phyloP scores from a whole-genome alignment of 495 filamentous ascomycete species.

The Talaromyces trachyspermus region DNA sequence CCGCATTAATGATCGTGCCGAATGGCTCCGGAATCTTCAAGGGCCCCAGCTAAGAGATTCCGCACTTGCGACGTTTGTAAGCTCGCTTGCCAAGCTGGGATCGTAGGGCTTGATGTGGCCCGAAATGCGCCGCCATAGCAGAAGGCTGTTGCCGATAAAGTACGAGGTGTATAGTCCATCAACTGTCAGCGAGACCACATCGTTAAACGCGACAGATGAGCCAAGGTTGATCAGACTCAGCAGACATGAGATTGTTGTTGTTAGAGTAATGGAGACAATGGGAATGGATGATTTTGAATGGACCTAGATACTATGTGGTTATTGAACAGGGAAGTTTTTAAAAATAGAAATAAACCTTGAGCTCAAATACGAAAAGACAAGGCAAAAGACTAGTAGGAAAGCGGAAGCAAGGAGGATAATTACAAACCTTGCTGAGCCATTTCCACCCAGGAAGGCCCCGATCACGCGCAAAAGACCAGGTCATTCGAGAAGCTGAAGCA shows the following conservation, averaged over 20 bases:
- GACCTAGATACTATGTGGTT: too few species aligned
- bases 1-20: constrained; percentile 32
- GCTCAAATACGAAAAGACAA: too few species aligned
- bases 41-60: constrained; percentile 27
- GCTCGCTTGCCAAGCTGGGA: constrained; percentile 3
- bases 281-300: constrained; percentile 29
- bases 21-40: constrained; percentile 31
- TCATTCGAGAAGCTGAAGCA: constrained; percentile 43
- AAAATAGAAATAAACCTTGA: too few species aligned
- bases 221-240: constrained; percentile 41
- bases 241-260: constrained; percentile 24
- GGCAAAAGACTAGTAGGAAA: not conserved
- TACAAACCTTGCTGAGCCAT: constrained; percentile 36
- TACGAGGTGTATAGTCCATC: constrained; percentile 38
- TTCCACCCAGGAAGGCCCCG: constrained; percentile 41
- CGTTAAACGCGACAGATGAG: constrained; percentile 40
- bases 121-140: constrained; percentile 40
- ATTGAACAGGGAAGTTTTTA: too few species aligned
- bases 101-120: constrained; percentile 23
- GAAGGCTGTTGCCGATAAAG: constrained; percentile 31
- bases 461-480: constrained; percentile 51
- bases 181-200: constrained; percentile 35
- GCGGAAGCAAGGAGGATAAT: not conserved
- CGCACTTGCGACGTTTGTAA: not conserved
- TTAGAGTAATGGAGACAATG: constrained; percentile 30